A percentile compares a stretch with the other conserved stretches of the same genome.
phyloP scores from a whole-genome alignment of 1,284 basidiomycete genomes.

The Rhodotorula sp. region DNA sequence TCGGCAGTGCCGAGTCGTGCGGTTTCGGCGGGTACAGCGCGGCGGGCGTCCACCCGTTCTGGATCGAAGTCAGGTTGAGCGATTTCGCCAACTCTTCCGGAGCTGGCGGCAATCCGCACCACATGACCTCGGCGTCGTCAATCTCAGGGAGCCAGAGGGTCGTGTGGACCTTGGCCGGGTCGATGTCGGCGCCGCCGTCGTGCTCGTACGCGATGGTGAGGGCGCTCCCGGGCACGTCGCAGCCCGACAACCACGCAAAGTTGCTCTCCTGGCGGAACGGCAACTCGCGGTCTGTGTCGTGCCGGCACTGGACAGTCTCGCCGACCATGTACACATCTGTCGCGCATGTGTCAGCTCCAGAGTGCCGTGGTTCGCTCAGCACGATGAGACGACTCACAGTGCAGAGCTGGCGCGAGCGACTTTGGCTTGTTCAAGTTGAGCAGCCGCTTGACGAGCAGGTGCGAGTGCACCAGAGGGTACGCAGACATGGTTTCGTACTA shows the following conservation, averaged over 20 bases:
- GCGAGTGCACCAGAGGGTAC: conserved; percentile 34
- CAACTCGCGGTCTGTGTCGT: conserved; percentile 73
- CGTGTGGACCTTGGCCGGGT: conserved; percentile 53
- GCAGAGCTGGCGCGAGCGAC: conserved; percentile 26
- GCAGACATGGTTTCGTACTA: neutral
- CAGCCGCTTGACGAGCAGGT: conserved; percentile 30
- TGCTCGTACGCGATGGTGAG: conserved; percentile 60
- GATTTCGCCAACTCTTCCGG: conserved; percentile 55
- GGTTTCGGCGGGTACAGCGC: conserved; percentile 78
- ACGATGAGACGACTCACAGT: conserved; percentile 8
- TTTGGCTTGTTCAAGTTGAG: conserved; percentile 26
- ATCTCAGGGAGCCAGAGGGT: conserved; percentile 28
- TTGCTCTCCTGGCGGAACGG: conserved; percentile 74
- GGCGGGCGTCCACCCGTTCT: conserved; percentile 71
- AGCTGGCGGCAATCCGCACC: conserved; percentile 54
- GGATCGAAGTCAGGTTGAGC: conserved; percentile 43
- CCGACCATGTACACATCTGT: conserved; percentile 30
- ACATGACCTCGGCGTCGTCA: conserved; percentile 32
- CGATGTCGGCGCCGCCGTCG: conserved; percentile 50
- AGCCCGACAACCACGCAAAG: conserved; percentile 82
- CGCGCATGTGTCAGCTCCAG: too few species aligned
- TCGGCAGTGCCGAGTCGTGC: conserved; percentile 51
- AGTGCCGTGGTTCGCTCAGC: too few species aligned
- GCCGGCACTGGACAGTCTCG: conserved; percentile 14
- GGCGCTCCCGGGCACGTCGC: conserved; percentile 63